Conservation (phyloP, 345 rosid genomes). For the Cochlearia excelsa region DNA sequence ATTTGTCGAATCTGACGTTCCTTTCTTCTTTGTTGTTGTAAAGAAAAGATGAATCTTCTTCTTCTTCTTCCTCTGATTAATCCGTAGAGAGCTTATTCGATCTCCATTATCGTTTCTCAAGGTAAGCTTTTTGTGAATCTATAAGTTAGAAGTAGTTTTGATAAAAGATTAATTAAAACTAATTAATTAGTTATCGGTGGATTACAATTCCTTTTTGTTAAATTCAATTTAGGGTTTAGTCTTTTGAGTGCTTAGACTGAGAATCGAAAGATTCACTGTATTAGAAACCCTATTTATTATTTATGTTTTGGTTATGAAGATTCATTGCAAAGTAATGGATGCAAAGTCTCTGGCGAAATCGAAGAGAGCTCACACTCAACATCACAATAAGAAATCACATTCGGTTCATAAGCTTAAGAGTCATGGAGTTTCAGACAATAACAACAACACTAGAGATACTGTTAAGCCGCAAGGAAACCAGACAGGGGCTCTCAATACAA, state of each 20-base stretch:
- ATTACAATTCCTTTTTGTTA: not conserved
- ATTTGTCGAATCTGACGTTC: no score
- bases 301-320: not conserved
- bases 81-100: no score
- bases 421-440: constrained; percentile 11
- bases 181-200: not conserved
- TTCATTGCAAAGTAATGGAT: constrained; percentile 45
- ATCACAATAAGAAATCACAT: constrained; percentile 56
- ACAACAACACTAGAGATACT: not conserved
- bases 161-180: not conserved
- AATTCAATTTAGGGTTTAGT: not conserved
- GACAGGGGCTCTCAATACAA: constrained; percentile 24
- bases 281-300: constrained; percentile 10
- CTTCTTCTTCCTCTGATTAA: no score
- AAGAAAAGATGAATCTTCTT: no score
- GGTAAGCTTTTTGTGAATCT: no score
- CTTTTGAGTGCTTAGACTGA: not conserved
- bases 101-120: no score
- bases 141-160: no score
- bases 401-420: constrained; percentile 45
- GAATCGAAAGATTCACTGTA: not conserved
- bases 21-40: no score
- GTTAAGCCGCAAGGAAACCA: constrained; percentile 45
- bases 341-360: constrained; percentile 75
- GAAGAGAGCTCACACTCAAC: constrained; percentile 81